A percentile compares a stretch with the other conserved stretches of the same genome.
phyloP scores from a whole-genome alignment of 768 basidiomycete species.

The Mycena vitilis region DNA sequence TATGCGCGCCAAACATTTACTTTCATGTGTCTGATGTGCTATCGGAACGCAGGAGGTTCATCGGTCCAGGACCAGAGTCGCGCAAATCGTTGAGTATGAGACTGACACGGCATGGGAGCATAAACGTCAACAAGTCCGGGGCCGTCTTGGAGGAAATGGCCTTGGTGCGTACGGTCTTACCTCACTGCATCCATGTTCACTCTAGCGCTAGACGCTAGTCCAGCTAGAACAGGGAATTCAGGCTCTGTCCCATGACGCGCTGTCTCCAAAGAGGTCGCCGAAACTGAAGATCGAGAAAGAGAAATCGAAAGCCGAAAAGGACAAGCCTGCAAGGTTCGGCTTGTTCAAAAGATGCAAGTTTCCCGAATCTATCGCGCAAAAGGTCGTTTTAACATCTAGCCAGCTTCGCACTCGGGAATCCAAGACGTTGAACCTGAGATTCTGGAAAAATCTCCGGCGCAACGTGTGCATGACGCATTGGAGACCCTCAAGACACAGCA shows the following conservation, averaged over 20 bases:
- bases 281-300: slow-evolving; percentile 55
- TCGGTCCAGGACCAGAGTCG: slow-evolving; percentile 57
- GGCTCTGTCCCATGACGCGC: slow-evolving; percentile 46
- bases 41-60: slow-evolving; percentile 65
- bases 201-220: slow-evolving; percentile 59
- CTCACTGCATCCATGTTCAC: slow-evolving; percentile 18
- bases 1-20: slow-evolving; percentile 11
- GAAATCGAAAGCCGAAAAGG: slow-evolving; percentile 63
- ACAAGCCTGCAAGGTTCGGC: slow-evolving; percentile 62
- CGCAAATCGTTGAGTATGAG: slow-evolving; percentile 56
- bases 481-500: slow-evolving; percentile 72
- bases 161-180: slow-evolving; percentile 53
- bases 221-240: slow-evolving; percentile 68
- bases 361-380: slow-evolving; percentile 5
- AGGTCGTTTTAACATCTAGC: slow-evolving; percentile 9
- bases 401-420: slow-evolving; percentile 41
- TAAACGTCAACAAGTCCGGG: slow-evolving; percentile 60
- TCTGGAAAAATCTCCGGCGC: slow-evolving; percentile 32
- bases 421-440: slow-evolving; percentile 37
- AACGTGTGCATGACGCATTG: slow-evolving; percentile 61
- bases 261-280: slow-evolving; percentile 49
- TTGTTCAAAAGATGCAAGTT: slow-evolving; percentile 71
- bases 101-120: slow-evolving; percentile 56
- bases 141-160: slow-evolving; percentile 75
- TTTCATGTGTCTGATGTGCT: slow-evolving; percentile 18